Evolutionary conservation across 768 basidiomycete species (phyloP).

Genomic region (Mrakia frigida): DNA sequence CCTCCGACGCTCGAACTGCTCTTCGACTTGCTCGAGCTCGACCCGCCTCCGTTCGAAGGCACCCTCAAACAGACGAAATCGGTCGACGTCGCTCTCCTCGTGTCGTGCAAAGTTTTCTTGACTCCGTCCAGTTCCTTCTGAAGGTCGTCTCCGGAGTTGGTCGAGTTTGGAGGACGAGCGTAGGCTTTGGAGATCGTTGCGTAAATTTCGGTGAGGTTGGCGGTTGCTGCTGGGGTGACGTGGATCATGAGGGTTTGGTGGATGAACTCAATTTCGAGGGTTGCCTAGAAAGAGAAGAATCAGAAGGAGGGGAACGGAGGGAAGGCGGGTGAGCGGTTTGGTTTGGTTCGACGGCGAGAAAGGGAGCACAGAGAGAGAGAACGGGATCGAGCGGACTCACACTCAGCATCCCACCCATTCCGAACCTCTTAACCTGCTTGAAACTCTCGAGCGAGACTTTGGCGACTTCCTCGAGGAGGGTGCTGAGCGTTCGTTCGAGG

Average conservation of each 20-base stretch:
- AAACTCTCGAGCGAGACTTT: conserved; percentile 79
- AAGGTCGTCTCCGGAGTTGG: conserved; percentile 51
- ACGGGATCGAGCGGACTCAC: conserved; percentile 55
- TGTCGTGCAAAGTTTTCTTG: conserved; percentile 81
- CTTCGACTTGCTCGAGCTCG: too few species aligned
- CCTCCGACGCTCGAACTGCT: not conserved
- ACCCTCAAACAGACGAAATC: conserved; percentile 87
- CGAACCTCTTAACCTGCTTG: conserved; percentile 81
- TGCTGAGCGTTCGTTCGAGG: conserved; percentile 72
- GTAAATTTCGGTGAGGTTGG: conserved; percentile 84
- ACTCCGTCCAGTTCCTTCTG: conserved; percentile 83
- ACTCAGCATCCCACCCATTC: conserved; percentile 97
- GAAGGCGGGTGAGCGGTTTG: too few species aligned
- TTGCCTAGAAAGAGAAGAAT: conserved; percentile 59
- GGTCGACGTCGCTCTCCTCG: conserved; percentile 81
- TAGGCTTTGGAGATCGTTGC: conserved; percentile 92
- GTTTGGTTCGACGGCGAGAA: not conserved
- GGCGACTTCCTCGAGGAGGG: conserved; percentile 75
- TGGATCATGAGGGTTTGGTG: conserved; percentile 91
- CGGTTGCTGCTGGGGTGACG: conserved; percentile 68
- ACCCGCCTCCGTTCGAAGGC: not conserved
- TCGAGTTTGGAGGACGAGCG: conserved; percentile 56
- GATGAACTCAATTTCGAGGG: conserved; percentile 97
- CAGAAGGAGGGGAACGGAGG: too few species aligned
- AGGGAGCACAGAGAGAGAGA: not conserved